Percentiles rank a stretch among this genome's conserved stretches.
phyloP scores from a whole-genome alignment of 805 yeast species.

The Ogataea methanolica region DNA sequence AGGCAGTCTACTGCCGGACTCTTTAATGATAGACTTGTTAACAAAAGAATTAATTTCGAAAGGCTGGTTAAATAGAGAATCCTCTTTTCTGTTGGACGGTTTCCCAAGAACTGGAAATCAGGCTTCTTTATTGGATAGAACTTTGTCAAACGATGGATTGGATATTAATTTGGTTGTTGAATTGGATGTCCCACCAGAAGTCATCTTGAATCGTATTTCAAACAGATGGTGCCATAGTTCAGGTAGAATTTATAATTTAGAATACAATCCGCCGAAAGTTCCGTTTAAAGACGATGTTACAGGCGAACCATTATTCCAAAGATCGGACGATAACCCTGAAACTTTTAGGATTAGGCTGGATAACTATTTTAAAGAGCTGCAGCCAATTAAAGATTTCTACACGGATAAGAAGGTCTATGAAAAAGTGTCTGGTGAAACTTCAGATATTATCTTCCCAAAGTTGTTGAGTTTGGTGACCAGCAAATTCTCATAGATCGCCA shows the following conservation, averaged over 20 bases:
- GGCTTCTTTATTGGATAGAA: constrained; percentile 53
- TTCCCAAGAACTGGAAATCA: constrained; percentile 81
- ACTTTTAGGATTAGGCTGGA: constrained; percentile 66
- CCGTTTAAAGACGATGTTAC: constrained; percentile 84
- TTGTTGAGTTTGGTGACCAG: constrained; percentile 37
- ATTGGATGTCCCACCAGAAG: constrained; percentile 79
- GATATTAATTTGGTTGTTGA: constrained; percentile 76
- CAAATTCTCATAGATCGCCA: constrained; percentile 20
- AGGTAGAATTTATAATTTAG: constrained; percentile 81
- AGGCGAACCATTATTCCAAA: constrained; percentile 76
- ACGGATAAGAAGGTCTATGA: constrained; percentile 41
- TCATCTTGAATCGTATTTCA: constrained; percentile 75
- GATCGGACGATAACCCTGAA: constrained; percentile 78
- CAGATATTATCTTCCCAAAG: constrained; percentile 80
- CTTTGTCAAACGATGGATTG: constrained; percentile 35
- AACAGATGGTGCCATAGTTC: constrained; percentile 86
- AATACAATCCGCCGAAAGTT: constrained; percentile 84
- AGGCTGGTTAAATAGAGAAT: constrained; percentile 37
- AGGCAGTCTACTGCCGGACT: constrained; percentile 76
- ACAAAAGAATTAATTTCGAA: constrained; percentile 39
- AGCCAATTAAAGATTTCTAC: constrained; percentile 66
- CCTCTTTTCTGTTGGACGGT: constrained; percentile 83
- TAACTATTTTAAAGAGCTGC: constrained; percentile 52
- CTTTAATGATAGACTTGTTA: constrained; percentile 56
- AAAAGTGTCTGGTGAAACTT: constrained; percentile 68